Evolutionary conservation across 1,139 yeast genomes (phyloP).

Genomic region (Fermentozyma sake): DNA sequence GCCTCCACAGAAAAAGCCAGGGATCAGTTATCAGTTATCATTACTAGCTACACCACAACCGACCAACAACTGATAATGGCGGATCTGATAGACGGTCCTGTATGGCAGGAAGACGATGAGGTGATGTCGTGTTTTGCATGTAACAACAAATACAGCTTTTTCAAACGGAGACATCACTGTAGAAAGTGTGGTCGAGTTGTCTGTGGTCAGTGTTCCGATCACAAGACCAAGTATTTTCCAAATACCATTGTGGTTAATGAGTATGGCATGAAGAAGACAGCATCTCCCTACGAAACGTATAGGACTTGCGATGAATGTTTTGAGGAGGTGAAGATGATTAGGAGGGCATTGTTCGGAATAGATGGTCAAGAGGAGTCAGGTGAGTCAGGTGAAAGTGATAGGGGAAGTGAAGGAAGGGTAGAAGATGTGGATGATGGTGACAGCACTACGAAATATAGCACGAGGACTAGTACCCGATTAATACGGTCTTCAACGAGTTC

Average conservation of each 20-base stretch:
- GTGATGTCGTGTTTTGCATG: slow-evolving; percentile 64
- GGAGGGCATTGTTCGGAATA: slow-evolving; percentile 36
- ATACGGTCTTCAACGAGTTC: slow-evolving; percentile 26
- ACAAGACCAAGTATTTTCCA: slow-evolving; percentile 39
- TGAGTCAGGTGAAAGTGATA: too few species aligned
- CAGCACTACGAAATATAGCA: slow-evolving; percentile 23
- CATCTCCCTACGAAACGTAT: slow-evolving; percentile 33
- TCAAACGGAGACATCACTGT: slow-evolving; percentile 88
- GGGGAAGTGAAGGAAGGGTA: too few species aligned
- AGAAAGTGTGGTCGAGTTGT: slow-evolving; percentile 77
- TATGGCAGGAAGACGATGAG: slow-evolving; percentile 79
- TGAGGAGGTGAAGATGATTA: slow-evolving; percentile 55
- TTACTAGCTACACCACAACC: too few species aligned
- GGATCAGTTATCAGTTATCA: too few species aligned
- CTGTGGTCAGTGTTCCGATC: slow-evolving; percentile 62
- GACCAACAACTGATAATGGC: too few species aligned
- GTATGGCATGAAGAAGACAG: slow-evolving; percentile 18
- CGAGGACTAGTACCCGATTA: slow-evolving; percentile 15
- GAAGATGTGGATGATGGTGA: slow-evolving; percentile 3
- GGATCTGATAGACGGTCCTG: too few species aligned
- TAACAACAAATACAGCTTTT: slow-evolving; percentile 50
- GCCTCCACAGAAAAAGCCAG: too few species aligned
- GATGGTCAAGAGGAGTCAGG: slow-evolving; percentile 1
- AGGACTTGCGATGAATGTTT: slow-evolving; percentile 73
- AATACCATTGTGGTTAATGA: slow-evolving; percentile 34